Evolutionary conservation across 352 stramenopile species (phyloP), one percentile per base, ranked within the genome.

Genomic region (Pythium folliculosum): DNA sequence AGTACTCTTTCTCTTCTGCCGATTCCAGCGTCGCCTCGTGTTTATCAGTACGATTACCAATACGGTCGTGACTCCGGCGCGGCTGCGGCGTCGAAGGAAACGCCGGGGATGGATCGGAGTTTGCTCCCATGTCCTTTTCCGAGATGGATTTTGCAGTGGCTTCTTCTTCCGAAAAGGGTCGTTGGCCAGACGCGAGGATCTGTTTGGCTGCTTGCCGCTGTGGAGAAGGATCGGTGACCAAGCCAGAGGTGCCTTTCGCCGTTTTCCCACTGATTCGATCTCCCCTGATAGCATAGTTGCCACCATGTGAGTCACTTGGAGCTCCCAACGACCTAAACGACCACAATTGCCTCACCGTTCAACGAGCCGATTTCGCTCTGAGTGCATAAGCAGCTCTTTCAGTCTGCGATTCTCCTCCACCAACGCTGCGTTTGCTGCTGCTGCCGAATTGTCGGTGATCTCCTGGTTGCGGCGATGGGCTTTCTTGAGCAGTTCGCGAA

Each of bases 351-450:
- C 65, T 19, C 63, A 90, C 81, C 77, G 71, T 32, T 89, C 78
- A 0, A 73, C 58, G 27, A 78, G 62, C 14, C 74, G 77, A 63
- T 73, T 83, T 10, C 71, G 78, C 56, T 86, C 75, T 4, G 80
- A 84, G 27, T 88, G 66, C 50, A 84, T 73, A 10, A 91, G 57
- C 30, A 89, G 50, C 57, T 87, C 80, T 35, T 87, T 91, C 10
- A 91, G 60, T 1, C 80, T 73, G 17, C 73, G 73, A 59, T 91
- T 91, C 66, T 91, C 82, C 60, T 88, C 78, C 13, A 89, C 35
- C 22, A 91, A 67, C n/a, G 80, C 77, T 22, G 45, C 74, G 61
- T 86, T 88, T 1, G 75, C 75, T 19, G 73, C 71, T 5, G 49
- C 69, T 1, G 50, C 53, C 0, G 62, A 66, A 1, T 51, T 71